Conservation (phyloP, 75 land plant genomes). For the Pinus tabuliformis region DNA sequence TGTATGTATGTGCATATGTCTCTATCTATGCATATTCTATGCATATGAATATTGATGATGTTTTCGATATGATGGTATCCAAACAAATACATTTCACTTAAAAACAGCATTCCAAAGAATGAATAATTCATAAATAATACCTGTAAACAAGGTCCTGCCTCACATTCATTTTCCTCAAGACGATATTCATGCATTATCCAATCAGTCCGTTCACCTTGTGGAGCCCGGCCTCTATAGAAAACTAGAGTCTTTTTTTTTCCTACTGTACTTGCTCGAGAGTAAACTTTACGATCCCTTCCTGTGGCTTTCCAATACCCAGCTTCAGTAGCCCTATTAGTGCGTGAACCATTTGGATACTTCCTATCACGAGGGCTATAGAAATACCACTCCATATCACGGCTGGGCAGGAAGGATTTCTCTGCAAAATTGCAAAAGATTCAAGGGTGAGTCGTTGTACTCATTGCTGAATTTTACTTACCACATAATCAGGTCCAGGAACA, state of each 20-base stretch:
- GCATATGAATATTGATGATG: no score
- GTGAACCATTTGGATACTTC: constrained; percentile 5
- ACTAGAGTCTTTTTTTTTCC: constrained; percentile 10
- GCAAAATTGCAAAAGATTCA: constrained; percentile 3
- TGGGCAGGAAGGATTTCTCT: background rate
- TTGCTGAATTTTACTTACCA: background rate
- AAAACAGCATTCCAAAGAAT: background rate
- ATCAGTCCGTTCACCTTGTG: constrained; percentile 8
- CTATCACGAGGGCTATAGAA: constrained; percentile 10
- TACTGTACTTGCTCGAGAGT: background rate
- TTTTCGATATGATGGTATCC: background rate
- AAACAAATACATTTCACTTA: background rate
- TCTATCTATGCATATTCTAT: background rate
- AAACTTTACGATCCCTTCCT: background rate
- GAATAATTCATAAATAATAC: background rate
- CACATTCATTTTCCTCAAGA: constrained; percentile 1
- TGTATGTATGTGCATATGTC: background rate
- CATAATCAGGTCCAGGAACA: background rate
- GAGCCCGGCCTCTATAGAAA: constrained; percentile 12
- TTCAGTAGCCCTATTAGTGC: constrained; percentile 2
- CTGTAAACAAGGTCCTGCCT: background rate
- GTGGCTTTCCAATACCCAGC: constrained; percentile 17
- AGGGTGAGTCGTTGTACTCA: background rate
- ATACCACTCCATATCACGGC: background rate
- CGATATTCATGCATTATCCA: constrained; percentile 14